Base-by-base conservation (phyloP, 768 basidiomycete species). In the Mycena latifolia region DNA sequence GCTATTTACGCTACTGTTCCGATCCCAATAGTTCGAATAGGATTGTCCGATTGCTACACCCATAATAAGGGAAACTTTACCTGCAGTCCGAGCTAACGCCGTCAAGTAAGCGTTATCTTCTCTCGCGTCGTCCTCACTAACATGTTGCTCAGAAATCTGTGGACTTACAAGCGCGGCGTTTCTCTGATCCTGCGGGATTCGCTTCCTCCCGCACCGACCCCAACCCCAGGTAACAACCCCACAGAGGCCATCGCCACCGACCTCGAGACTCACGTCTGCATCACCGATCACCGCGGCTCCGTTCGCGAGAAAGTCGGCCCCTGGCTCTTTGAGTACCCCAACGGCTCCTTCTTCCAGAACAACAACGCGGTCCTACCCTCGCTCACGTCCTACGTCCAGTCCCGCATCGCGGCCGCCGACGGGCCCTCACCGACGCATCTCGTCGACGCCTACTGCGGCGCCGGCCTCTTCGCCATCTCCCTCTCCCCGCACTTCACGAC, bases 271-370 rank as follows among this genome's bases (percentile, higher is more conserved):
- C 92, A 96, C 72, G 74, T 96, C 57, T 96, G 95, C 74, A 83
- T 98, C 61, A 92, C 94, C 0, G 86, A 95, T 74, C 94, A 95
- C 75, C 91, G 91, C 64, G 88, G 83, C 15, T 88, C 83, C 12
- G 89, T 97, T 1, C 92, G 95, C 58, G 96, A 98, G 77, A 85
- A 86, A 51, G 93, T 99, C 27, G 96, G 94, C 11, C 79, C 86
- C 66, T 88, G 83, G 75, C 77, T 91, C 48, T 98, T 99, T 79
- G 91, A 96, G 74, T 96, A 94, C 78, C 86, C 84, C 24, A 93
- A 91, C 8, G 89, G 92, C 51, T 92, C 94, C 5, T 99, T 99
- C 84, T 99, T 99, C 86, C 97, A 99, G 75, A 98, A 98, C 83
- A 99, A 99, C 86, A 96, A 97, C 75, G 89, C 93, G 9, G 92